Evolutionary conservation across 495 filamentous ascomycete species (phyloP), one percentile per base, ranked within the genome.

Genomic region (Penicillium desertorum): DNA sequence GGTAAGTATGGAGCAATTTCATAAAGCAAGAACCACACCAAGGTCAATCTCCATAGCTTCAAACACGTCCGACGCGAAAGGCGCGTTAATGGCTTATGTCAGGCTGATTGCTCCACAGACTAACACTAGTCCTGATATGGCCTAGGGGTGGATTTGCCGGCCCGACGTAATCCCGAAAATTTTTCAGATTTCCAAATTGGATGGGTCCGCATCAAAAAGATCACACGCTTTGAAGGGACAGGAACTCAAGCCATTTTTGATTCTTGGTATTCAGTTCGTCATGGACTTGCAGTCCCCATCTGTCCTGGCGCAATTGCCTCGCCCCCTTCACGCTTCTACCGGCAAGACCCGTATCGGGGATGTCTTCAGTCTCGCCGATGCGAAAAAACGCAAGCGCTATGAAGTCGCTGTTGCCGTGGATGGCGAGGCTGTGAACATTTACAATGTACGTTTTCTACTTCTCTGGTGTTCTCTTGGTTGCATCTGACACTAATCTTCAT

Each of bases 401-500:
- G 95, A 99, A 72, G 72, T 98, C 52, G 88, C 83, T 12, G 85
- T 94, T 9, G 89, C 88, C 9, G 85, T 96, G 64, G 91, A 99
- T 74, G 91, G 92, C 54, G 91, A 96, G 66, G 87, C 89, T 14
- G 80, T 97, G 14, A 94, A 91, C 68, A 85, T 99, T 46, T 97
- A 97, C 75, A 88, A 96, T 80, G 93, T 98, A 73, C 58, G 80
- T 41, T n/a, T 17, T 17, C 51, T 59, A 39, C 14, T 14, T 14
- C 9, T 19, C 16, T 16, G 6, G n/a, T 30, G 14, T 9, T 22
- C 1, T 4, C 20, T 27, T n/a, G 3, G 2, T 34, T 19, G 17
- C 5, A n/a, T 16, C 9, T 46, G 29, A 47, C 34, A 51, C 48
- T 34, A 25, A 76, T 45, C 29, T 32, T 12, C n/a, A 57, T 4